phyloP scores from a whole-genome alignment of 225 moss, liverwort and hornwort species.

The Bryum argenteum region DNA sequence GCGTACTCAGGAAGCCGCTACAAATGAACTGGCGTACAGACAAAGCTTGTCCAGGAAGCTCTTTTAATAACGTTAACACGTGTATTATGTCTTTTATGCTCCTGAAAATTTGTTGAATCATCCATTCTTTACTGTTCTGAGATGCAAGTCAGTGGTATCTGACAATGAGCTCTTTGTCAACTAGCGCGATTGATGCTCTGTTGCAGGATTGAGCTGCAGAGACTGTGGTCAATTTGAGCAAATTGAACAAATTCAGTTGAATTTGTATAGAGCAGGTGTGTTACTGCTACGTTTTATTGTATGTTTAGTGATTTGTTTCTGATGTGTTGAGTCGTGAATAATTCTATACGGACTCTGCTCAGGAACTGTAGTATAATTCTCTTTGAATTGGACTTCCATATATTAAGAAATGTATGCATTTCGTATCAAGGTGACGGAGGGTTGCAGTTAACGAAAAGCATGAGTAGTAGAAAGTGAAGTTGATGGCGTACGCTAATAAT shows the following conservation, averaged over 20 bases:
- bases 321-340: too few species aligned
- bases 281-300: too few species aligned
- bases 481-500: background rate
- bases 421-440: constrained; percentile 1
- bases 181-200: background rate
- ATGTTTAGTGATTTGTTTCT: too few species aligned
- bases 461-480: background rate
- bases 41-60: constrained; percentile 32
- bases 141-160: background rate
- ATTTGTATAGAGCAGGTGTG: too few species aligned
- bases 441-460: background rate
- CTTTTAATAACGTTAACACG: background rate
- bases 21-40: background rate
- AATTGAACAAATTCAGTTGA: too few species aligned
- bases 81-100: background rate
- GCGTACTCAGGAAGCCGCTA: constrained; percentile 32
- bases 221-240: background rate
- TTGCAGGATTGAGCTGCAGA: background rate
- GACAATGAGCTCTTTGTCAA: background rate
- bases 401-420: background rate
- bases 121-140: background rate
- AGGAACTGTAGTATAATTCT: too few species aligned
- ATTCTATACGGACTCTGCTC: background rate
- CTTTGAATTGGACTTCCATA: background rate
- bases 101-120: background rate